These are phyloP conservation scores for Trichoderma sp. DNA, from an alignment of 2,329 filamentous ascomycete species.

Conservation along the genomic window DNA sequence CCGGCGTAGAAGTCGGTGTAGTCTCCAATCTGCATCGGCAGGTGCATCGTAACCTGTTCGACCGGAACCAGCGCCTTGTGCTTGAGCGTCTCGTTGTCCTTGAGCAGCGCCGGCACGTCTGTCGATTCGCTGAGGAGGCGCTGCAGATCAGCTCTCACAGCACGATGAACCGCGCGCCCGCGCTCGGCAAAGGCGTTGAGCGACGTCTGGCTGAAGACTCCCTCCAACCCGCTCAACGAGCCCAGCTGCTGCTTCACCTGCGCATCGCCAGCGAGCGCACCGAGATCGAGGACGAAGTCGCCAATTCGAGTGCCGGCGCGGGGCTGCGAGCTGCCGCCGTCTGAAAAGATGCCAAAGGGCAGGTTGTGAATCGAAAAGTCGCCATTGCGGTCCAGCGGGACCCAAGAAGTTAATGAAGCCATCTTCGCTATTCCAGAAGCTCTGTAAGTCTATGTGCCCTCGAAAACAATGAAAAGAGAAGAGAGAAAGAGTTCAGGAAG, in stretches of 20 bases:
- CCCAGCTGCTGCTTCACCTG: slow-evolving; percentile 43
- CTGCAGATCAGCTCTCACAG: slow-evolving; percentile 70
- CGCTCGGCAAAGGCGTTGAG: slow-evolving; percentile 50
- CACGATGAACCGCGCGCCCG: slow-evolving; percentile 68
- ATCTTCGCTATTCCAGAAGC: background rate
- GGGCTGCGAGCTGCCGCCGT: slow-evolving; percentile 52
- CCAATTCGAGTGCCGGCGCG: slow-evolving; percentile 74
- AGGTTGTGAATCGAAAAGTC: slow-evolving; percentile 77
- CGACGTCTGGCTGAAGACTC: slow-evolving; percentile 36
- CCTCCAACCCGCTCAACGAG: slow-evolving; percentile 35
- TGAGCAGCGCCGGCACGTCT: slow-evolving; percentile 40
- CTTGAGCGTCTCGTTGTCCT: slow-evolving; percentile 42
- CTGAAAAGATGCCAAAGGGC: slow-evolving; percentile 78
- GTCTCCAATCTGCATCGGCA: slow-evolving; percentile 77
- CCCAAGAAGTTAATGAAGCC: slow-evolving; percentile 23
- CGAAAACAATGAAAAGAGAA: background rate
- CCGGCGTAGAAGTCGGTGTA: slow-evolving; percentile 87
- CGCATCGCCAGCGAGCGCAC: slow-evolving; percentile 54
- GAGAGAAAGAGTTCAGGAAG: background rate
- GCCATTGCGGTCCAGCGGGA: slow-evolving; percentile 26
- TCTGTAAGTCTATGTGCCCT: background rate
- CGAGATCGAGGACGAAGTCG: slow-evolving; percentile 69
- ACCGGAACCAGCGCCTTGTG: slow-evolving; percentile 37
- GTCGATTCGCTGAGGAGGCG: slow-evolving; percentile 61
- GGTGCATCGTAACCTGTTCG: slow-evolving; percentile 62